These are phyloP conservation scores for Dacryopinax spathularia DNA, from an alignment of 768 basidiomycete species.

Conservation along the genomic window DNA sequence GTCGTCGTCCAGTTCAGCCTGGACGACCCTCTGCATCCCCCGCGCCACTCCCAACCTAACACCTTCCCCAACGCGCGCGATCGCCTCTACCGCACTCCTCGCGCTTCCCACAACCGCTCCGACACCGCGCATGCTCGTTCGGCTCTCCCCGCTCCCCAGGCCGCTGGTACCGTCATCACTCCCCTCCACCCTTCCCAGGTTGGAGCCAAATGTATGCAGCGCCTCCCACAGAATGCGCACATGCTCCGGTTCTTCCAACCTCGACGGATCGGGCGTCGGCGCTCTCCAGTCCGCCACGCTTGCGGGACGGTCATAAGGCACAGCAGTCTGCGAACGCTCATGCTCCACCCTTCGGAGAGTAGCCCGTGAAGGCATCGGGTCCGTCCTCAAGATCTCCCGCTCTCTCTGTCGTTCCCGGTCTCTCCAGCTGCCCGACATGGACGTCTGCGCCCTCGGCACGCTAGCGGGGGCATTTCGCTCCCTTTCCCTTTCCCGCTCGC, in stretches of 20 bases:
- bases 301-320: not conserved
- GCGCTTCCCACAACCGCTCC: not conserved
- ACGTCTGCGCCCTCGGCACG: not conserved
- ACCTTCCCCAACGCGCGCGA: not conserved
- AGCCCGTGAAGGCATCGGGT: not conserved
- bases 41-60: not conserved
- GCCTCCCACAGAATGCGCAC: not conserved
- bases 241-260: not conserved
- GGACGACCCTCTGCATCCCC: not conserved
- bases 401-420: not conserved
- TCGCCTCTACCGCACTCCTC: not conserved
- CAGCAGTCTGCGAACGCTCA: not conserved
- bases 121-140: not conserved
- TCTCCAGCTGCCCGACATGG: not conserved
- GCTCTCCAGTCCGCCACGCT: constrained; percentile 1
- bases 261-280: not conserved
- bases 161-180: not conserved
- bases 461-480: not conserved
- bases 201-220: not conserved
- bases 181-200: not conserved
- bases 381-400: not conserved
- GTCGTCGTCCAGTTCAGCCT: not conserved
- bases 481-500: not conserved
- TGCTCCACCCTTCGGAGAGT: not conserved
- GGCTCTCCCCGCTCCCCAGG: not conserved